Evolutionary conservation across 805 yeast genomes (phyloP).

Genomic region (Hanseniaspora mollemarum): DNA sequence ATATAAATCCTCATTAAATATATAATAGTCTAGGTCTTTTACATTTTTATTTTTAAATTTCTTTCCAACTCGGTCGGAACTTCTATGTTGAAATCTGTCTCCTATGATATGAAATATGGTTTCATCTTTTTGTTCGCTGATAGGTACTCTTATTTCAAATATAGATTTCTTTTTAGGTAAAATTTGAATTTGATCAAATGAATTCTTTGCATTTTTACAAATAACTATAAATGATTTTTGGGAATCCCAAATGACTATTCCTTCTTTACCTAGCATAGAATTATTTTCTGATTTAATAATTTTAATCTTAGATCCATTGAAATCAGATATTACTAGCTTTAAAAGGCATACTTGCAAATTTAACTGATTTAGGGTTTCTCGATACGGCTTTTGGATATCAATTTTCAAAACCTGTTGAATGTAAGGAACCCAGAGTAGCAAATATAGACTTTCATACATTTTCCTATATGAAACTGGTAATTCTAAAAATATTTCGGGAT

Average conservation of each 20-base stretch:
- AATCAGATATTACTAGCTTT: slow-evolving; percentile 65
- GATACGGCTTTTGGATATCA: slow-evolving; percentile 2
- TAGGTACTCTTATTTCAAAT: slow-evolving; percentile 44
- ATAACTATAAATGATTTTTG: slow-evolving; percentile 53
- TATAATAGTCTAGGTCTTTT: slow-evolving; percentile 38
- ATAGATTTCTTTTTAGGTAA: slow-evolving; percentile 57
- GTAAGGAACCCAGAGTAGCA: slow-evolving; percentile 60
- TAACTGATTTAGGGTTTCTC: slow-evolving; percentile 17
- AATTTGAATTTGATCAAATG: slow-evolving; percentile 53
- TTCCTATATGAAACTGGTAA: slow-evolving; percentile 38
- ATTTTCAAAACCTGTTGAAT: slow-evolving; percentile 44
- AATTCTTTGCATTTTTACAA: slow-evolving; percentile 34
- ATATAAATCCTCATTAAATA: slow-evolving; percentile 16
- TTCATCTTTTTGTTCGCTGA: slow-evolving; percentile 16
- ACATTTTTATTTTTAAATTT: slow-evolving; percentile 76
- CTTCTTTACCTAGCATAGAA: slow-evolving; percentile 48
- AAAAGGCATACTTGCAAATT: slow-evolving; percentile 33
- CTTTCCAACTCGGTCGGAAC: slow-evolving; percentile 70
- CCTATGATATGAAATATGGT: slow-evolving; percentile 63
- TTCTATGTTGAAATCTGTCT: slow-evolving; percentile 60
- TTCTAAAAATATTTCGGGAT: slow-evolving; percentile 20
- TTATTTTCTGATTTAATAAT: slow-evolving; percentile 49
- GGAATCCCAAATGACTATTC: slow-evolving; percentile 78
- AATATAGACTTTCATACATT: slow-evolving; percentile 34
- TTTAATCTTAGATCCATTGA: slow-evolving; percentile 58